Evolutionary conservation across 2,329 filamentous ascomycete species (phyloP), one percentile per base, ranked within the genome.

Genomic region (Cladophialophora carrionii): DNA sequence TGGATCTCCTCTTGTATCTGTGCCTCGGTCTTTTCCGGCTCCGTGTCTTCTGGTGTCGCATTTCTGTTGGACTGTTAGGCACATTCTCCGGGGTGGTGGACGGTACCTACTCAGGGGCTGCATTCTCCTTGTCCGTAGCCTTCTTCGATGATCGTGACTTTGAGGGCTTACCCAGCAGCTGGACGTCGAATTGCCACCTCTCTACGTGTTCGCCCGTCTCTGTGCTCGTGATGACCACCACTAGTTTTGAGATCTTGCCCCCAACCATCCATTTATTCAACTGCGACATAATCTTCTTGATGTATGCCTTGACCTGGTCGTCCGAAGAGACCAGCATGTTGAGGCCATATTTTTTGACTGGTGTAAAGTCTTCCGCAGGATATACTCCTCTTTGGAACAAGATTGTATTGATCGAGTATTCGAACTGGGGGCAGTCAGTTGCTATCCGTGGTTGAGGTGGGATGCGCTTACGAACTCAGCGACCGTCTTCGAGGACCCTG

Each of bases 241-340:
- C 93, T 12, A 99, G 87, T 79, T 96, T 97, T 59, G 91, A 96
- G 76, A 99, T 97, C 80, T 99, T 98, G 76, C 93, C 92, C 73
- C 90, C 91, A 60, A 92, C 84, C 92, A 98, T 98, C 95, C 95
- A 99, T 76, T 91, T 92, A 81, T 96, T 94, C 64, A 99, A 87
- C 79, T 99, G 95, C 31, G 88, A 89, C 93, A 97, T 99, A 81
- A 99, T 98, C 80, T 96, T 96, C 79, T 96, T 97, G 83, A 99
- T 96, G 80, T 99, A 99, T 34, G 93, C 92, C 79, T 96, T 96
- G 76, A 99, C 95, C 80, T 99, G 94, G 81, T 98, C 95, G 77
- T 99, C 95, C 69, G 92, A 87, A 34, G 94, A 96, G 58, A 98
- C 93, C 73, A 96, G 90, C 92, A 97, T 96, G 74, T 96, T 98